Base-by-base conservation (phyloP, 352 stramenopile species). In the Pythium myriotylum region DNA sequence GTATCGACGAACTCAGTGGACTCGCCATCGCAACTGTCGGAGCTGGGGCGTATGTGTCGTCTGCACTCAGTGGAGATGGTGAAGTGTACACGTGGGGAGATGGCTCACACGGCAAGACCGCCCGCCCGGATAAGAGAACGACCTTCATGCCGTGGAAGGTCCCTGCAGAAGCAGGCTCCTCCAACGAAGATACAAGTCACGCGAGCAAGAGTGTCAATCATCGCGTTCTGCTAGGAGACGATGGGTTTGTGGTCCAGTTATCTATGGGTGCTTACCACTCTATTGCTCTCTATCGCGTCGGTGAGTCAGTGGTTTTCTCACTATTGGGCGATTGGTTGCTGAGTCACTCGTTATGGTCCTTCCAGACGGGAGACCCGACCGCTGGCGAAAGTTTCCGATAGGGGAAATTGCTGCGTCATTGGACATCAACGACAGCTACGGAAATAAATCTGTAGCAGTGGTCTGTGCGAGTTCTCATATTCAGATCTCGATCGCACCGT, bases 31-130 rank as follows among this genome's bases (percentile, higher is more conserved):
- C 26, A 59, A 67, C 22, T 26, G 74, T 94, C 24, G 77, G 79
- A 5, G 85, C 82, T 17, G 85, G 85, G 2, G 63, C 71, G 6
- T 73, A 73, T 22, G 79, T 76, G 33, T 94, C 85, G 1, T 74
- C 72, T 5, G 82, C 76, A 3, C 62, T 94, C 9, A 82, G 70
- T 37, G 79, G 70, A 2, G 73, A 88, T 17, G 85, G 85, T 0
- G 67, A 91, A 23, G 47, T 94, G 6, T 88, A 76, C 32, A 77
- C 81, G 5, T 94, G 85, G 85, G 85, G 85, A 12, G 81, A 94
- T 42, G 73, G 68, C 20, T 65, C 41, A 3, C 70, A 84, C 26
- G 67, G 70, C 1, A 89, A 91, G 41, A 86, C 77, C 0, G 70
- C 63, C 35, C 65, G 78, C 12, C 16, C 39, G 0, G 79, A 85